These are phyloP conservation scores for Paecilomyces fulvus DNA, from an alignment of 2,329 filamentous ascomycete species.

Conservation along the genomic window DNA sequence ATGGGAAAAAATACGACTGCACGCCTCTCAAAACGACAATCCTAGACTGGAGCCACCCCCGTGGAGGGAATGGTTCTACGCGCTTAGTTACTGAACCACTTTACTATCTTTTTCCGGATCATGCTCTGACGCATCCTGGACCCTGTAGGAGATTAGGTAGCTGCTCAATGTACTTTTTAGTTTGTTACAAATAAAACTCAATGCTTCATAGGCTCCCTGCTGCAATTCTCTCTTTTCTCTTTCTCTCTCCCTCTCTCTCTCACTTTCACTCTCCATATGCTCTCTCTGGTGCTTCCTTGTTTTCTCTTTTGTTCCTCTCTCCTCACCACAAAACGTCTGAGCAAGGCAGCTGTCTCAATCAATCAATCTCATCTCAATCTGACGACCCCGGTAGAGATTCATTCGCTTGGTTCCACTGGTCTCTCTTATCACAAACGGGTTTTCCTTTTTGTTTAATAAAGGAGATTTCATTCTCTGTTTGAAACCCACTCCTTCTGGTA, in stretches of 20 bases:
- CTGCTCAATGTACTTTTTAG: not conserved
- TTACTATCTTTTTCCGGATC: slow-evolving; percentile 3
- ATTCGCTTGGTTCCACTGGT: not conserved
- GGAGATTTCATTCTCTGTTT: not conserved
- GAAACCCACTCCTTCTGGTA: not conserved
- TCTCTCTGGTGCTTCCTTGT: no score
- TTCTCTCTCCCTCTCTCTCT: not conserved
- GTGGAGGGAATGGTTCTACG: not conserved
- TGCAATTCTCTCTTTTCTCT: not conserved
- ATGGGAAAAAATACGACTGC: slow-evolving; percentile 33
- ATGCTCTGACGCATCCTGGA: slow-evolving; percentile 10
- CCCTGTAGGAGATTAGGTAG: slow-evolving; percentile 3
- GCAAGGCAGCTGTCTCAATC: no score
- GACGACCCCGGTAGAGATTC: not conserved
- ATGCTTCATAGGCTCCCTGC: not conserved
- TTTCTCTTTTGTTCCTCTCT: no score
- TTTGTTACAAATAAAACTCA: not conserved
- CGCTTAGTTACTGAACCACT: not conserved
- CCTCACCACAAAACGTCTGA: no score
- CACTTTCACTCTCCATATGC: not conserved
- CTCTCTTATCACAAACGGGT: not conserved
- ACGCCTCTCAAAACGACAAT: slow-evolving; percentile 34
- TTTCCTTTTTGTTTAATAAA: not conserved
- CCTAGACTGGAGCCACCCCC: slow-evolving; percentile 14
- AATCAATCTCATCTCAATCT: not conserved